These are phyloP conservation scores for Aphanomyces euteiches DNA, from an alignment of 352 stramenopile genomes.

Conservation along the genomic window DNA sequence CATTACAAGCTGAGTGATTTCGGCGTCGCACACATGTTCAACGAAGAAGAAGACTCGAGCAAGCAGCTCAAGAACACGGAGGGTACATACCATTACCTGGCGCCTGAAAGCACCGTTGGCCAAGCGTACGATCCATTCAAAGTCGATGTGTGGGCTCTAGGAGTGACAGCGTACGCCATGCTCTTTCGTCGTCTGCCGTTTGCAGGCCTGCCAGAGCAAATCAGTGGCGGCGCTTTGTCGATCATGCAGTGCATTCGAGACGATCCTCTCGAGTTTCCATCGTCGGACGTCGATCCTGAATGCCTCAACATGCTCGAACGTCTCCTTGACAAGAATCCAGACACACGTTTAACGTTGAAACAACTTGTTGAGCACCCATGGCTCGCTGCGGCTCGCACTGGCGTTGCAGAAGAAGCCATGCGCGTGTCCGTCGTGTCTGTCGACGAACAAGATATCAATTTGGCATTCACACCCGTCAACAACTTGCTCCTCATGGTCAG, in stretches of 20 bases:
- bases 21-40: slow-evolving; percentile 64
- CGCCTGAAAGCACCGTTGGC: slow-evolving; percentile 72
- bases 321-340: slow-evolving; percentile 61
- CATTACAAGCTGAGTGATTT: slow-evolving; percentile 80
- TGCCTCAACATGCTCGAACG: slow-evolving; percentile 43
- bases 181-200: slow-evolving; percentile 70
- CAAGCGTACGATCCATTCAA: slow-evolving; percentile 69
- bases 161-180: slow-evolving; percentile 73
- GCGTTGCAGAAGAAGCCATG: slow-evolving; percentile 7
- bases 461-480: slow-evolving; percentile 71
- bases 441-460: slow-evolving; percentile 54
- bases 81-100: slow-evolving; percentile 85
- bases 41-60: slow-evolving; percentile 38
- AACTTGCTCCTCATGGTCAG: slow-evolving; percentile 71
- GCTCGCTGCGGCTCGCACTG: slow-evolving; percentile 32
- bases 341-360: slow-evolving; percentile 47
- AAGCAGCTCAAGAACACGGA: slow-evolving; percentile 65
- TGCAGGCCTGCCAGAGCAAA: slow-evolving; percentile 50
- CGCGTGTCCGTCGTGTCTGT: slow-evolving; percentile 18
- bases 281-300: slow-evolving; percentile 39
- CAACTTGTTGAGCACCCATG: slow-evolving; percentile 56
- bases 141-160: slow-evolving; percentile 82
- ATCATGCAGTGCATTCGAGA: slow-evolving; percentile 73
- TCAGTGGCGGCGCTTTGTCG: slow-evolving; percentile 32
- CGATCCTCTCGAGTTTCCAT: slow-evolving; percentile 45